phyloP scores from a whole-genome alignment of 208 protist genomes.

The Trypanosoma caninum region DNA sequence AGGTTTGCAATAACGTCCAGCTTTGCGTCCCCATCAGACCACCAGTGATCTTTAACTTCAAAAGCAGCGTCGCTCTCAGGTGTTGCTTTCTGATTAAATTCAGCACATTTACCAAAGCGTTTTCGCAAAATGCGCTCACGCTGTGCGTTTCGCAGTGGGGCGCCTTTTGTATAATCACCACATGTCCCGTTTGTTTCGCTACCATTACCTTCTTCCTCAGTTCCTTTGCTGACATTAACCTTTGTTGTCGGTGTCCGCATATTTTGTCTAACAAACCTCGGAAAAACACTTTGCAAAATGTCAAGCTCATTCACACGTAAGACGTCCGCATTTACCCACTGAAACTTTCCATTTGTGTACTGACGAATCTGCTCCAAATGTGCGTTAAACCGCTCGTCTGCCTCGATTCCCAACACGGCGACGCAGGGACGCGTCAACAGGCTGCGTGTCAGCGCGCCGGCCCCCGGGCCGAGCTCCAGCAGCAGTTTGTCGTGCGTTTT shows the following conservation, averaged over 20 bases:
- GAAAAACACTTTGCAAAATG: conserved; percentile 45
- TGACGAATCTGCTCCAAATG: conserved; percentile 78
- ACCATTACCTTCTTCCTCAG: background rate
- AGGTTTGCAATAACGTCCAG: conserved; percentile 88
- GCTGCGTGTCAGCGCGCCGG: conserved; percentile 78
- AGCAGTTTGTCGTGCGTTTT: conserved; percentile 75
- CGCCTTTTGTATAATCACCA: too few relatives aligned
- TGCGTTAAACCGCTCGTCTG: conserved; percentile 74
- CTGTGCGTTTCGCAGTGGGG: conserved; percentile 50
- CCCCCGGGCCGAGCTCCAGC: conserved; percentile 80
- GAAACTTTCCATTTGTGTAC: conserved; percentile 82
- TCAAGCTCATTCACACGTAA: conserved; percentile 74
- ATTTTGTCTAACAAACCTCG: conserved; percentile 54
- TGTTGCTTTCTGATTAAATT: conserved; percentile 24
- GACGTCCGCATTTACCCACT: conserved; percentile 85
- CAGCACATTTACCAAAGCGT: conserved; percentile 25
- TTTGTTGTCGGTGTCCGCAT: conserved; percentile 4
- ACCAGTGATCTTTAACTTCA: conserved; percentile 66
- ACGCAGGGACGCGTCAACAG: conserved; percentile 80
- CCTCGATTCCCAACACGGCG: conserved; percentile 78
- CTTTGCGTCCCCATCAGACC: conserved; percentile 76
- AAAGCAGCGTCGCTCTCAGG: conserved; percentile 16
- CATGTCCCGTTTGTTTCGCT: background rate
- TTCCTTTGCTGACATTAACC: background rate
- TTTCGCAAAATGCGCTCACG: conserved; percentile 56